Evolutionary conservation across 2,329 filamentous ascomycete genomes (phyloP).

Genomic region (Phialemoniopsis sp.): DNA sequence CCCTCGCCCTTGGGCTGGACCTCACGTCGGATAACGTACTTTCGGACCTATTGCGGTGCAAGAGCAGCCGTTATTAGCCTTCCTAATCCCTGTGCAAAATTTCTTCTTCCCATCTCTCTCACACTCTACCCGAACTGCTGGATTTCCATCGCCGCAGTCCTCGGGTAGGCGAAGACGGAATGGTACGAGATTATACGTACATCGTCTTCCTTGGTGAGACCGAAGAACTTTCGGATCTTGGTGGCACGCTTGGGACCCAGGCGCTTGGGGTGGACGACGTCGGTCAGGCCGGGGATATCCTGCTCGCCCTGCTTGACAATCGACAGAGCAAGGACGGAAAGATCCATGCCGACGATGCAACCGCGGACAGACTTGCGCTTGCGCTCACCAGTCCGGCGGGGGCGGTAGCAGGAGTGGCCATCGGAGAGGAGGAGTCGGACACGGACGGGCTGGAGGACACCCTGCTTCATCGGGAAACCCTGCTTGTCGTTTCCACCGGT

Average conservation of each 20-base stretch:
- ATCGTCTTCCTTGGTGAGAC: conserved; percentile 99
- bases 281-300: conserved; percentile 94
- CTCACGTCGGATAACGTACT: conserved; percentile 99
- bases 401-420: conserved; percentile 98
- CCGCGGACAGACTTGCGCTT: conserved; percentile 99
- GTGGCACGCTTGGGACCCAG: conserved; percentile 99
- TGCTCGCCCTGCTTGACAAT: conserved; percentile 97
- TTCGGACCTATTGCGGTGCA: conserved; percentile 70
- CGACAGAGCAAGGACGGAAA: conserved; percentile 89
- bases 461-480: conserved; percentile 99
- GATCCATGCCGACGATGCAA: conserved; percentile 96
- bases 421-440: conserved; percentile 93
- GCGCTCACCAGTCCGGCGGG: conserved; percentile 96
- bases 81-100: conserved; percentile 8
- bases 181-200: conserved; percentile 66
- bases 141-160: conserved; percentile 36
- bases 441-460: conserved; percentile 98
- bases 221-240: conserved; percentile 99
- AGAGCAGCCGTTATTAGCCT: conserved; percentile 37
- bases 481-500: conserved; percentile 99
- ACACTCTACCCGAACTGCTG: conserved; percentile 54
- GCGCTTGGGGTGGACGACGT: conserved; percentile 97
- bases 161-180: conserved; percentile 69
- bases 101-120: conserved; percentile 33
- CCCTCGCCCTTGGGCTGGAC: conserved; percentile 96